Conservation (phyloP, 352 stramenopile genomes). For the Phytophthora sojae region DNA sequence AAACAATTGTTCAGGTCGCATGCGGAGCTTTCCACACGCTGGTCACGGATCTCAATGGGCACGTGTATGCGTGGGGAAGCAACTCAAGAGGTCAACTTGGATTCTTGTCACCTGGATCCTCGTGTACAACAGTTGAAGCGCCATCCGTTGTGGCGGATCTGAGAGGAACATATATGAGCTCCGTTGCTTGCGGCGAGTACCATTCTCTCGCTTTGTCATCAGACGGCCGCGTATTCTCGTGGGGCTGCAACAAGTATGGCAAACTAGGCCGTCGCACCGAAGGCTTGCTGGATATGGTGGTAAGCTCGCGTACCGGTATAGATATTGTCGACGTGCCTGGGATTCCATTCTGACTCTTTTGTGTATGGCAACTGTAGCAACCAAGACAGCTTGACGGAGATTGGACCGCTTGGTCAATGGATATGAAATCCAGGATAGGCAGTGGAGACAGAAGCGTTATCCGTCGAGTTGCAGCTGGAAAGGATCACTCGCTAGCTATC, state of each 20-base stretch:
- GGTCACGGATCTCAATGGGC: slow-evolving; percentile 73
- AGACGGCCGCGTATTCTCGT: slow-evolving; percentile 68
- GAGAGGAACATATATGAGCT: slow-evolving; percentile 63
- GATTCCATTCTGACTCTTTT: slow-evolving; percentile 9
- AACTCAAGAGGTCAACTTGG: slow-evolving; percentile 64
- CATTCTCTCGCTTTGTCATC: slow-evolving; percentile 77
- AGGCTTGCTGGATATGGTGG: slow-evolving; percentile 48
- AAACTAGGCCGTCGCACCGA: slow-evolving; percentile 63
- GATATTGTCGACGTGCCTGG: not conserved
- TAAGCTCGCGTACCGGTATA: slow-evolving; percentile 23
- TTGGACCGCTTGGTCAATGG: slow-evolving; percentile 53
- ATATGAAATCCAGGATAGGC: slow-evolving; percentile 35
- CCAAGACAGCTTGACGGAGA: slow-evolving; percentile 44
- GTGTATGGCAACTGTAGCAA: slow-evolving; percentile 41
- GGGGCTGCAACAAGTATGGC: slow-evolving; percentile 74
- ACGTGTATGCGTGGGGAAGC: slow-evolving; percentile 78
- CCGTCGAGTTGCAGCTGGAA: slow-evolving; percentile 66
- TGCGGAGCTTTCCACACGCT: slow-evolving; percentile 80
- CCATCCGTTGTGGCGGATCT: slow-evolving; percentile 57
- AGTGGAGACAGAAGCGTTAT: slow-evolving; percentile 40
- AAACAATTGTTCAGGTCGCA: slow-evolving; percentile 60
- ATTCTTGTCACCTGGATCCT: slow-evolving; percentile 36
- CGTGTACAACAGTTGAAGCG: slow-evolving; percentile 35
- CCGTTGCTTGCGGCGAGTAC: slow-evolving; percentile 75
- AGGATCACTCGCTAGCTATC: slow-evolving; percentile 72